These are phyloP conservation scores for Lathyrus tuberosus DNA, from an alignment of 306 rosid genomes.

Conservation along the genomic window DNA sequence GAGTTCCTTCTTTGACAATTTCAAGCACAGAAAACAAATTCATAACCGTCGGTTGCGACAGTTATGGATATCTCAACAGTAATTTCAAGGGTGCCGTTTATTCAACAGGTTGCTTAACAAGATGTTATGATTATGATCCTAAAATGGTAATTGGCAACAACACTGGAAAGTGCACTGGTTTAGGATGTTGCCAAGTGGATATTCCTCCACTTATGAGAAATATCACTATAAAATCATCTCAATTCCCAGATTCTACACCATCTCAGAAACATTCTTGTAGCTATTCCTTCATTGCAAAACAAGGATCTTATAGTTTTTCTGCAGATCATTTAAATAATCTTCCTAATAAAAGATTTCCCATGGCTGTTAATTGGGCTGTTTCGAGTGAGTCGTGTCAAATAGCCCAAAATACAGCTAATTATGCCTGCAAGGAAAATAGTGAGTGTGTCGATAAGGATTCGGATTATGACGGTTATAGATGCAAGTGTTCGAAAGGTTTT, in stretches of 20 bases:
- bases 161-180: not conserved
- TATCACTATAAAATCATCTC: too few species aligned
- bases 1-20: not conserved
- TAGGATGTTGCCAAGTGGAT: too few species aligned
- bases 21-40: conserved; percentile 39
- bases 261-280: too few species aligned
- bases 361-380: conserved; percentile 1
- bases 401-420: not conserved
- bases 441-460: not conserved
- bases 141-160: not conserved
- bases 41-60: conserved; percentile 38
- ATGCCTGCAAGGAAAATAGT: conserved; percentile 1
- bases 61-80: not conserved
- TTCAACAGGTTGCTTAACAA: not conserved
- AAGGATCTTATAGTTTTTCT: not conserved
- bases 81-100: rapidly evolving
- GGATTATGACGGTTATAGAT: not conserved
- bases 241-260: too few species aligned
- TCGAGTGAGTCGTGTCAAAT: not conserved
- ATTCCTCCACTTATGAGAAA: too few species aligned
- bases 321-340: not conserved
- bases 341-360: not conserved
- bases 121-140: not conserved
- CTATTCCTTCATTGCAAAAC: not conserved
- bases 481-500: not conserved